Evolutionary conservation across 192 early-diverging fungal species (phyloP), one percentile per base, ranked within the genome.

Genomic region (Rhizoclosmatium sp.): DNA sequence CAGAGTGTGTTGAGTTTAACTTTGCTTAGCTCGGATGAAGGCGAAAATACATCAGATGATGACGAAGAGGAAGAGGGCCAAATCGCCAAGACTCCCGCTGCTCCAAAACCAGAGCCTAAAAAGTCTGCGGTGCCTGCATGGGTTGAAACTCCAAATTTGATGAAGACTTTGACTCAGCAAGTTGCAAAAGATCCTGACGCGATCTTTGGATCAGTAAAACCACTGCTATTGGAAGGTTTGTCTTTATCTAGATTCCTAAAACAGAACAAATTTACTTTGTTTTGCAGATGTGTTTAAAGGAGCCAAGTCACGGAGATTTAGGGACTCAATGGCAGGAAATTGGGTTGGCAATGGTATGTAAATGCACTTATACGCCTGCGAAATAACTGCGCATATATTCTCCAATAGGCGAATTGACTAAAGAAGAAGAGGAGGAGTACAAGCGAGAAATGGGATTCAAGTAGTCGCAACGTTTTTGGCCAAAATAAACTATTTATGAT

Each of bases 121-220:
- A 80, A 80, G 40, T n/a, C 65, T 16, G 41, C 4, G 39, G 44
- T 75, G 3, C 81, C 81, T 19, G 14, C 78, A 10, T 82, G 81
- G 81, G 81, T 75, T 12, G 60, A 78, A 45, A 71, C 76, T 19
- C 75, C 75, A 7, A 79, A 78, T 71, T 56, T 82, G 66, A 78
- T 78, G 75, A 69, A 79, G 56, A 48, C 75, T n/a, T 49, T 82
- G 7, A 39, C 41, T 42, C 23, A 64, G 21, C 81, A 82, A 47
- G 59, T 14, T 48, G 31, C n/a, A 9, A 14, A 46, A 46, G 81
- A 82, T 71, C 81, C 81, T 9, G 75, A 78, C 41, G 64, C n/a
- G 4, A 78, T 82, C 66, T 82, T 82, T 67, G 81, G 81, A 73
- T 12, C 68, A 3, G 69, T 82, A 9, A 70, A 78, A 51, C 81